These are phyloP conservation scores for Pseudogymnoascus sp. DNA, from an alignment of 2,329 filamentous ascomycete species.

Conservation along the genomic window DNA sequence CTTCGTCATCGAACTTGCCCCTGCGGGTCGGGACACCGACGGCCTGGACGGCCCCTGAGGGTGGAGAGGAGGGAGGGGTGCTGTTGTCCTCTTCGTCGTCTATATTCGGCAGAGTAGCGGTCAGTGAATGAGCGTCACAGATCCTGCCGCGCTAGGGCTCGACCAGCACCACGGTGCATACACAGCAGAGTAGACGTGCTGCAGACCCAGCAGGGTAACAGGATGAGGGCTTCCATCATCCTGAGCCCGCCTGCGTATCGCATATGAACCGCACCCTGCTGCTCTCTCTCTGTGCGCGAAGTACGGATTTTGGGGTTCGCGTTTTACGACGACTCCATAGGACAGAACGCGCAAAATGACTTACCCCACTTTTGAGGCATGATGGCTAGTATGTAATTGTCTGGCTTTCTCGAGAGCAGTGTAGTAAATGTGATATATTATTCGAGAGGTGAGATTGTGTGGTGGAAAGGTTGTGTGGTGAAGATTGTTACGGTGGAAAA, in stretches of 20 bases:
- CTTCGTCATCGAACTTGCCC: conserved; percentile 85
- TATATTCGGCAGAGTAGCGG: conserved; percentile 22
- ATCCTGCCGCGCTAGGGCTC: background rate
- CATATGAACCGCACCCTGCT: background rate
- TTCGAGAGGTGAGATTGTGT: background rate
- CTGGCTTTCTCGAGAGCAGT: background rate
- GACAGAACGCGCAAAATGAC: conserved; percentile 18
- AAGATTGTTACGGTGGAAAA: background rate
- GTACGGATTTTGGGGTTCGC: background rate
- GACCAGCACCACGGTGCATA: background rate
- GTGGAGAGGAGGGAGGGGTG: conserved; percentile 32
- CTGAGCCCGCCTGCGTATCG: background rate
- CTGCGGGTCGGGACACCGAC: conserved; percentile 16
- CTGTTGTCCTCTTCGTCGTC: conserved; percentile 41
- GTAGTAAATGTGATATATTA: background rate
- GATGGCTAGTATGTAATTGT: conserved; percentile 12
- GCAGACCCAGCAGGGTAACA: conserved; percentile 1
- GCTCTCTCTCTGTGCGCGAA: background rate
- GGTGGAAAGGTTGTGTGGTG: background rate
- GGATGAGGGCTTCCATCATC: background rate
- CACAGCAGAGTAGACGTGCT: background rate
- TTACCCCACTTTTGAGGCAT: conserved; percentile 30
- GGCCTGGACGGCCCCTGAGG: conserved; percentile 15
- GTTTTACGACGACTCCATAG: background rate
- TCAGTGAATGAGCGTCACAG: conserved; percentile 18